A percentile compares a stretch with the other conserved stretches of the same genome.
phyloP scores from a whole-genome alignment of 768 basidiomycete genomes.

The Hypholoma sublateritium region DNA sequence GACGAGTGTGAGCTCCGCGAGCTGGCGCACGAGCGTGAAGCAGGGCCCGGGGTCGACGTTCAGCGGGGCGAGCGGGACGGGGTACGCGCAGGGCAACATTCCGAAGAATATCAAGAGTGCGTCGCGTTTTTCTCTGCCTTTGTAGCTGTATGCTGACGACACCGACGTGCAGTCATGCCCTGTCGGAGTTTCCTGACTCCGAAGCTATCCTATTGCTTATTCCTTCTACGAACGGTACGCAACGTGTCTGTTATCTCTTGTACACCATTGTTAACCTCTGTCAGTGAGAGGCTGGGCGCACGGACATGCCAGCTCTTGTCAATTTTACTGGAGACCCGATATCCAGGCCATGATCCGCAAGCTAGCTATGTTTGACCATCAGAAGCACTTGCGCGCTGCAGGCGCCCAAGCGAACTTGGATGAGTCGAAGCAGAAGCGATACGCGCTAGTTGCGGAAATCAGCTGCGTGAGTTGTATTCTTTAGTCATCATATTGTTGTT shows the following conservation, averaged over 20 bases:
- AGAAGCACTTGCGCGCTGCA: not conserved
- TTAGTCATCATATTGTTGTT: not conserved
- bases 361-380: conserved; percentile 2
- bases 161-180: too few species aligned
- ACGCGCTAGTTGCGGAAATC: not conserved
- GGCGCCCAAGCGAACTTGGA: not conserved
- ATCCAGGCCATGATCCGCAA: conserved; percentile 21
- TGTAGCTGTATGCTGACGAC: too few species aligned
- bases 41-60: conserved; percentile 18
- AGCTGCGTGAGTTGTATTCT: not conserved
- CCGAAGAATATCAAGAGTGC: conserved; percentile 84
- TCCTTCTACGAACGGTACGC: conserved; percentile 4
- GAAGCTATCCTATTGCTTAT: conserved; percentile 2
- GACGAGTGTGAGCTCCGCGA: conserved; percentile 73
- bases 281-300: conserved; percentile 29
- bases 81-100: conserved; percentile 30
- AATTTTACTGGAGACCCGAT: conserved; percentile 31
- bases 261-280: not conserved
- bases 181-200: not conserved
- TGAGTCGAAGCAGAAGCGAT: not conserved
- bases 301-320: conserved; percentile 21
- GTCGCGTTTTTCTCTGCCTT: too few species aligned
- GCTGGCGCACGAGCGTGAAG: conserved; percentile 65
- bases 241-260: not conserved
- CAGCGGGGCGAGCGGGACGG: conserved; percentile 26